Base-by-base conservation (phyloP, 2,329 filamentous ascomycete species). In the Zasmidium angulare region DNA sequence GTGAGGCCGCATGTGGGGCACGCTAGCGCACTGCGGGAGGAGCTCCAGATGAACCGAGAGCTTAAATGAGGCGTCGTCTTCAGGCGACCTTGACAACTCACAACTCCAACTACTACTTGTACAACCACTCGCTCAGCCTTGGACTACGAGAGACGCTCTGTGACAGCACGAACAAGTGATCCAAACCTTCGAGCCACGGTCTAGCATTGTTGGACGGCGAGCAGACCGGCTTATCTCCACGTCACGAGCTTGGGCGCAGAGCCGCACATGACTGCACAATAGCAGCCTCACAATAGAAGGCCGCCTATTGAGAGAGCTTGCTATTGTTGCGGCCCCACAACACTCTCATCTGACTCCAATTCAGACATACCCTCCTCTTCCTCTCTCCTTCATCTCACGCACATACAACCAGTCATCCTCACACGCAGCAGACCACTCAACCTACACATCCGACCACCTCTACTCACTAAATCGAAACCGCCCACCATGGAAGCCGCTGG, bases 401-500 rank as follows among this genome's bases (percentile, higher is more conserved):
- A 53, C 50, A 23, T 6, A 40, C 50, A 23, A 43, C 50, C 31
- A n/a, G 4, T 19, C 46, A 49, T 22, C 46, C 48, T 50, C 36
- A 43, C 46, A 29, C 26, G 11, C 26, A 29, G 14, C 48, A 50
- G n/a, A 24, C 20, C 21, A 24, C 10, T 47, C 46, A 20, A 24
- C 10, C 46, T 22, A 21, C 46, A 24, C 9, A 49, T 49, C 46
- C 20, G 17, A n/a, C 26, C 4, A 40, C 50, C 14, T 21, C 21
- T 26, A 26, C 48, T 11, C 26, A 19, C 31, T 22, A 21, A 12
- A n/a, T n/a, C n/a, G n/a, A 3, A n/a, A 21, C 17, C 12, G 17
- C 24, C 21, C 24, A 52, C 50, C 50, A 53, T 53, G 51, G 51
- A 53, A n/a, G 36, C 31, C 51, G 36, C 51, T 17, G 21, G 21